These are phyloP conservation scores for Eugenia klotzschiana DNA, from an alignment of 441 rosid species.

Conservation along the genomic window DNA sequence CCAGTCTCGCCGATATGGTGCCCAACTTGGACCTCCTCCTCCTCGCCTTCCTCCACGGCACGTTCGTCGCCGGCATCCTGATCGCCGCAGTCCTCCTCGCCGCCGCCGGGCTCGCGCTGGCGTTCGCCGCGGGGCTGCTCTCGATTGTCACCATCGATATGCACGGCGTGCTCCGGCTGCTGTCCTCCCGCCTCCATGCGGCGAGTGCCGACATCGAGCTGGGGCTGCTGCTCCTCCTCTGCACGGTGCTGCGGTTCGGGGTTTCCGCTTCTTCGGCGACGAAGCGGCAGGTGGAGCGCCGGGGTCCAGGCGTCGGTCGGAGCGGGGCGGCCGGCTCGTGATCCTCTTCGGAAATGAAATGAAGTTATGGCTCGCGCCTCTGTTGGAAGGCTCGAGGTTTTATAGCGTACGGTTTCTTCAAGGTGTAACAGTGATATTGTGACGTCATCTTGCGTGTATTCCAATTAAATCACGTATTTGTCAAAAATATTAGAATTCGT, in stretches of 20 bases:
- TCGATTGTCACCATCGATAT: conserved; percentile 16
- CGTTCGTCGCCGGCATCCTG: conserved; percentile 8
- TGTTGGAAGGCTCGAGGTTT: neutral
- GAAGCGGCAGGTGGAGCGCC: neutral
- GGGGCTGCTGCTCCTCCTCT: conserved; percentile 16
- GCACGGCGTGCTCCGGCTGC: neutral
- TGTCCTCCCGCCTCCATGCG: neutral
- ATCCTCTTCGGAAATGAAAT: neutral
- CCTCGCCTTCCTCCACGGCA: conserved; percentile 13
- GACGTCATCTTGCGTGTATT: neutral
- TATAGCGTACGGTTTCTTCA: neutral
- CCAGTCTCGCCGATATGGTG: neutral
- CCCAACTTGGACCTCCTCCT: conserved; percentile 25
- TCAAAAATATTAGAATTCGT: neutral
- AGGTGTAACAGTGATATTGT: neutral
- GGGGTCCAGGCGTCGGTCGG: neutral
- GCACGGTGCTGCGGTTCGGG: neutral
- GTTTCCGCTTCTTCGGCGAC: neutral
- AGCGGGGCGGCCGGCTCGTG: neutral
- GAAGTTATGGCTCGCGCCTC: neutral
- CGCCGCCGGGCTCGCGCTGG: conserved; percentile 5
- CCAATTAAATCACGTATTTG: neutral
- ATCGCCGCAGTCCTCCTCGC: conserved; percentile 1
- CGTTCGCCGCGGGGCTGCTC: conserved; percentile 12
- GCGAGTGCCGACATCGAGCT: conserved; percentile 11